Percentiles rank a stretch among this genome's conserved stretches.
phyloP scores from a whole-genome alignment of 148 eudicot species.

The Chenopodium album region DNA sequence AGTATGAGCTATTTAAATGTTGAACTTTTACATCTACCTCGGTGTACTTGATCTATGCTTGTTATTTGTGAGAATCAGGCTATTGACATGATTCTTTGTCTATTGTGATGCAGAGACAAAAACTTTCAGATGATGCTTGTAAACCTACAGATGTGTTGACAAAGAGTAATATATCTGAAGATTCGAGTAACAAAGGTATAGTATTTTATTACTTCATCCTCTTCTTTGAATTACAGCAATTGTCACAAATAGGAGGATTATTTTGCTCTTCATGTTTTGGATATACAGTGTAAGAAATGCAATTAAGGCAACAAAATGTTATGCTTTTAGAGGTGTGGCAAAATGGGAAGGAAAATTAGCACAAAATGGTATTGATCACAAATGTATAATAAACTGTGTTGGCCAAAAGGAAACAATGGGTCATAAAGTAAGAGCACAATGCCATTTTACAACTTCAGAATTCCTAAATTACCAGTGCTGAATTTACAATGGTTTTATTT shows the following conservation, averaged over 20 bases:
- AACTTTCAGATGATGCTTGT: conserved; percentile 4
- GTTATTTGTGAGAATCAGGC: not conserved
- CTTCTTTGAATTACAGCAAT: not conserved
- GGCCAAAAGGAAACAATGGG: too few species aligned
- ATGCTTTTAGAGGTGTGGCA: too few species aligned
- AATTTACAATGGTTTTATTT: too few species aligned
- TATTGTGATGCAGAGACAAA: conserved; percentile 2
- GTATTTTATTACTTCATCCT: not conserved
- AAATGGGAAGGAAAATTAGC: too few species aligned
- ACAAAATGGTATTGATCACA: too few species aligned
- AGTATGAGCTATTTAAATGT: not conserved
- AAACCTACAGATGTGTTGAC: conserved; percentile 16
- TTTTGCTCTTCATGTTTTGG: not conserved
- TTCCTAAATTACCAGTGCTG: too few species aligned
- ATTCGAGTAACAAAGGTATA: not conserved
- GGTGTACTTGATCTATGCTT: not conserved
- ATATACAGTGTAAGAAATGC: not conserved
- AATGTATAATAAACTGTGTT: too few species aligned
- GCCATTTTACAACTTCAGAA: too few species aligned
- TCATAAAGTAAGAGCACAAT: too few species aligned
- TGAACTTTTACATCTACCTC: not conserved
- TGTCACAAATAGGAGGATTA: not conserved
- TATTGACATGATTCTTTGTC: not conserved
- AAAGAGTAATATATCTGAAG: not conserved
- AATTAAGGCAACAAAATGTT: too few species aligned